Evolutionary conservation across 208 protist genomes (phyloP), one percentile per base, ranked within the genome.

Genomic region (Acanthamoeba comandoni): DNA sequence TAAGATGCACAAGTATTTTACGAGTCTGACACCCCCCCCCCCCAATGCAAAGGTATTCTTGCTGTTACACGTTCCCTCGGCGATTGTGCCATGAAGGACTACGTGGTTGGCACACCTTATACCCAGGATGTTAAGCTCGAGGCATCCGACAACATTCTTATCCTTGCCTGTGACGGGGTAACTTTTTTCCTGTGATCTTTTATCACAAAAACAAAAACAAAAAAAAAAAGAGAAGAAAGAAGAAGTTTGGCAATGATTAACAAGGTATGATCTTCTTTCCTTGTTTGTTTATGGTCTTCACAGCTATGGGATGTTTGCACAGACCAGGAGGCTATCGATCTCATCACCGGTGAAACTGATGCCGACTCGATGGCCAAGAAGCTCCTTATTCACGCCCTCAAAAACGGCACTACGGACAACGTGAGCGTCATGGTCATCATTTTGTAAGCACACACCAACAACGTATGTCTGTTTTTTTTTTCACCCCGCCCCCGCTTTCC

Each of bases 1-100:
- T n/a, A n/a, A n/a, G n/a, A n/a, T n/a, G n/a, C n/a, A n/a, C n/a
- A n/a, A n/a, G n/a, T n/a, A n/a, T n/a, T n/a, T n/a, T n/a, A n/a
- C n/a, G n/a, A n/a, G n/a, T n/a, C n/a, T n/a, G n/a, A n/a, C n/a
- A n/a, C n/a, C n/a, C n/a, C n/a, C n/a, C n/a, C n/a, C n/a, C n/a
- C n/a, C n/a, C n/a, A n/a, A n/a, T n/a, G n/a, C n/a, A 4, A 9
- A 84, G 73, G 80, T 75, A 88, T 88, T 88, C 80, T 88, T 12
- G 80, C 80, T 24, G 80, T 88, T 7, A 88, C 80, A 11, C 53
- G 80, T 22, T 88, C 80, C 2, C 57, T 88, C 19, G 80, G 80
- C 24, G 80, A 88, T 70, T 70, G 60, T 58, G 60, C 80, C 80
- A 88, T 88, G 80, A 88, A 88, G 24, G 80, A 62, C 80, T 88